These are phyloP conservation scores for Phytopythium sindhum DNA, from an alignment of 352 stramenopile species.

Conservation along the genomic window DNA sequence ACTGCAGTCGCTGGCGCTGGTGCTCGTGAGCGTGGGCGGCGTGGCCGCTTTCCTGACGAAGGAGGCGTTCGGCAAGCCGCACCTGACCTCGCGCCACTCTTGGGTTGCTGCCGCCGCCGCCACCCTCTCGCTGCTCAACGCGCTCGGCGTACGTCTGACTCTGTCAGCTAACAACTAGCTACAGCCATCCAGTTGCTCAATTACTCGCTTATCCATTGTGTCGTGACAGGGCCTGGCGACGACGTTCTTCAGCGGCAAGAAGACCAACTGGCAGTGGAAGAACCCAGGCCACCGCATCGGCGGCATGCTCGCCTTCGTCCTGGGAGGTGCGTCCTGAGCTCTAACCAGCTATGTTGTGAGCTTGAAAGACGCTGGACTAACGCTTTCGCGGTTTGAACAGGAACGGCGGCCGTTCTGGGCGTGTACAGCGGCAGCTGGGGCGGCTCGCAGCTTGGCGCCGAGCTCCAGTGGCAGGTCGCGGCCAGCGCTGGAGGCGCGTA, in stretches of 20 bases:
- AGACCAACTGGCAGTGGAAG: constrained; percentile 69
- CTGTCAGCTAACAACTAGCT: neutral
- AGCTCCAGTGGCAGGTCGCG: constrained; percentile 47
- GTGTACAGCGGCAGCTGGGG: constrained; percentile 60
- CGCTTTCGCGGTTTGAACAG: constrained; percentile 9
- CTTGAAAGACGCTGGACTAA: neutral
- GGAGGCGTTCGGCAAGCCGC: constrained; percentile 48
- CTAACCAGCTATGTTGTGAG: neutral
- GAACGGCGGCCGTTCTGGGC: constrained; percentile 36
- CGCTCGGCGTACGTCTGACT: constrained; percentile 37
- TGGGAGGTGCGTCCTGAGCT: constrained; percentile 22
- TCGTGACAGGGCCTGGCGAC: constrained; percentile 33
- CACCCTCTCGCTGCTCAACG: constrained; percentile 50
- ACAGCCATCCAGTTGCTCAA: neutral
- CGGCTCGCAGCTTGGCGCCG: constrained; percentile 30
- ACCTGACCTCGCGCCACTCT: constrained; percentile 73
- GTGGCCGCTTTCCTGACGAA: constrained; percentile 53
- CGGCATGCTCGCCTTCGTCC: constrained; percentile 49
- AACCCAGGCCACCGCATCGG: constrained; percentile 59
- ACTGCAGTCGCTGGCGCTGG: constrained; percentile 44
- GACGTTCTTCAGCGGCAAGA: constrained; percentile 52
- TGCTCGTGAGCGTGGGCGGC: constrained; percentile 38
- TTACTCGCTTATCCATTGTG: neutral
- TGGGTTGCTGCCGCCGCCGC: constrained; percentile 47
- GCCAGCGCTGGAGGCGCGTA: constrained; percentile 38